Evolutionary conservation across 139 green algal species (phyloP).

Genomic region (Picochlorum sp.): DNA sequence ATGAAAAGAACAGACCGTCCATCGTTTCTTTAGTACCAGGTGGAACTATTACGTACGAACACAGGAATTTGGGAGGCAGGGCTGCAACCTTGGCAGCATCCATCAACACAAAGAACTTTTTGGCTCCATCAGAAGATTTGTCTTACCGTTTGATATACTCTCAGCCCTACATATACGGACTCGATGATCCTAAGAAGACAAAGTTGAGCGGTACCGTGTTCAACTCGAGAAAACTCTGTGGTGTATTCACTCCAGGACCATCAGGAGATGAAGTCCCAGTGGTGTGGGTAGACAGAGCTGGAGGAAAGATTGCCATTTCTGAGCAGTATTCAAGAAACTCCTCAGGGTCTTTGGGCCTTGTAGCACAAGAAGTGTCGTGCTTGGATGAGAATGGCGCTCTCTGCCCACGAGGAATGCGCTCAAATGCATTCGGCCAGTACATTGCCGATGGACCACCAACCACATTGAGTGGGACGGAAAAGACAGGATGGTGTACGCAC

Average conservation of each 20-base stretch:
- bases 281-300: constrained; percentile 87
- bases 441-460: constrained; percentile 76
- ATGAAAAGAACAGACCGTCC: constrained; percentile 43
- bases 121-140: constrained; percentile 60
- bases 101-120: constrained; percentile 63
- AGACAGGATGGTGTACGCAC: constrained; percentile 58
- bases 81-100: constrained; percentile 45
- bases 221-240: constrained; percentile 43
- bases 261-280: constrained; percentile 73
- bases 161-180: constrained; percentile 51
- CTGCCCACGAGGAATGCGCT: constrained; percentile 24
- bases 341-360: constrained; percentile 43
- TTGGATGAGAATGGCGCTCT: constrained; percentile 49
- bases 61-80: constrained; percentile 58
- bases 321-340: constrained; percentile 50
- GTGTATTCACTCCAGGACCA: constrained; percentile 28
- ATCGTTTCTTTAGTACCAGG: constrained; percentile 39
- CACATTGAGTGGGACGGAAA: constrained; percentile 66
- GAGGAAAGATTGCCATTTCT: constrained; percentile 61
- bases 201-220: constrained; percentile 47
- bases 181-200: constrained; percentile 42
- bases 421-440: constrained; percentile 22
- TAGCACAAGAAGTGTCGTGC: constrained; percentile 65
- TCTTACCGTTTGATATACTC: constrained; percentile 60
- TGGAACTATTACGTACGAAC: constrained; percentile 48